These are phyloP conservation scores for Cyberlindnera petersonii DNA, from an alignment of 805 yeast species.

Conservation along the genomic window DNA sequence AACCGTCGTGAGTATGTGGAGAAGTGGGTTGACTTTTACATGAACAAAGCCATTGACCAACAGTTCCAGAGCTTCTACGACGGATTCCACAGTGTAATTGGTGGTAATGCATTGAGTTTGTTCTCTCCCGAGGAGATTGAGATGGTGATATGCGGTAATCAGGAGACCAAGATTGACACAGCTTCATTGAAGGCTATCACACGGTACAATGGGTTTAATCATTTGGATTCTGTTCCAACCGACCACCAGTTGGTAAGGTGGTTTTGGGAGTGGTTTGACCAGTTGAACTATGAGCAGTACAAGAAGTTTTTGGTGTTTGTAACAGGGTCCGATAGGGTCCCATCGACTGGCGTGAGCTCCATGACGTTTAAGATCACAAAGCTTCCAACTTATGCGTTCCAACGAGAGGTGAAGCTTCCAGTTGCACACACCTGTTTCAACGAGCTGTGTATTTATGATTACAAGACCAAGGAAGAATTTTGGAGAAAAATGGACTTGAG, in stretches of 20 bases:
- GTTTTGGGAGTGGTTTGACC: slow-evolving; percentile 83
- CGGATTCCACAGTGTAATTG: slow-evolving; percentile 76
- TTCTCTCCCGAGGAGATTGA: slow-evolving; percentile 83
- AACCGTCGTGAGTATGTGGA: slow-evolving; percentile 62
- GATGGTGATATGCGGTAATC: slow-evolving; percentile 70
- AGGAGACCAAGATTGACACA: slow-evolving; percentile 60
- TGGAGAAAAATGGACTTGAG: slow-evolving; percentile 60
- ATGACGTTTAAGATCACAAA: slow-evolving; percentile 68
- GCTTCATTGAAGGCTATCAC: slow-evolving; percentile 67
- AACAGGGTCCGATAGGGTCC: slow-evolving; percentile 88
- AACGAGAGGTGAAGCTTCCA: slow-evolving; percentile 51
- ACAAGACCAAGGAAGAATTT: slow-evolving; percentile 52
- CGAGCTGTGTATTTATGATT: slow-evolving; percentile 74
- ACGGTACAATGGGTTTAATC: slow-evolving; percentile 63
- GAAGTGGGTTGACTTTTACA: slow-evolving; percentile 53
- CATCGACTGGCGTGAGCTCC: slow-evolving; percentile 86
- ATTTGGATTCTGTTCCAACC: slow-evolving; percentile 25
- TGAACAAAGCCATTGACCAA: slow-evolving; percentile 48
- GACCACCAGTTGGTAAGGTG: slow-evolving; percentile 52
- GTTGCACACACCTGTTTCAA: slow-evolving; percentile 94
- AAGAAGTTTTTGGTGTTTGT: slow-evolving; percentile 67
- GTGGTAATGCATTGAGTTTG: slow-evolving; percentile 74
- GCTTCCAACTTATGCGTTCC: slow-evolving; percentile 30
- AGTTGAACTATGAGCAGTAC: slow-evolving; percentile 44
- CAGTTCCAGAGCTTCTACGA: slow-evolving; percentile 56